A percentile compares a stretch with the other conserved stretches of the same genome.
phyloP scores from a whole-genome alignment of 2,329 filamentous ascomycete genomes.

The Setomelanomma holmii region DNA sequence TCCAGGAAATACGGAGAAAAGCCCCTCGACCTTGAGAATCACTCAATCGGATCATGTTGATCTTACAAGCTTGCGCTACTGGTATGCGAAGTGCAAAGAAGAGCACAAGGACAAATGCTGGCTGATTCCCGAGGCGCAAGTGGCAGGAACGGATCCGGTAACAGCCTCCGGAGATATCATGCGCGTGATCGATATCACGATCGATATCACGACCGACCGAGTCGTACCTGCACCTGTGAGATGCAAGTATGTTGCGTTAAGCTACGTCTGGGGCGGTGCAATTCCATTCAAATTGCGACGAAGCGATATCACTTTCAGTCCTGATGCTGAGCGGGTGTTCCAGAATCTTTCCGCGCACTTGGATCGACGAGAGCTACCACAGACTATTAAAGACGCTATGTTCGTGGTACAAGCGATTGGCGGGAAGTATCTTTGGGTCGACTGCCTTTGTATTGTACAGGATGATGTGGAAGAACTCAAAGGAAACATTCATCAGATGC shows the following conservation, averaged over 20 bases:
- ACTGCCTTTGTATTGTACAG: conserved; percentile 4
- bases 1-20: not conserved
- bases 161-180: not conserved
- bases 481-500: not conserved
- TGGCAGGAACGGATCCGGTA: no score
- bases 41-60: not conserved
- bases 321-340: not conserved
- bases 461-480: not conserved
- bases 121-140: no score
- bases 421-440: conserved; percentile 2
- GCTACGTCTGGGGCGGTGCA: not conserved
- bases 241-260: not conserved
- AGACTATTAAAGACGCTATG: conserved; percentile 2
- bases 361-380: not conserved
- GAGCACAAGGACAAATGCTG: not conserved
- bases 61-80: not conserved
- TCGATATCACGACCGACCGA: not conserved
- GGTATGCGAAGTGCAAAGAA: not conserved
- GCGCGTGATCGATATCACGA: not conserved
- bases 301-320: not conserved
- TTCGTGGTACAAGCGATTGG: not conserved
- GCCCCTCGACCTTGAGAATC: not conserved
- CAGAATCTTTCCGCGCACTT: not conserved
- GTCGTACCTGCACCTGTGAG: not conserved
- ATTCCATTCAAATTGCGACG: not conserved